Conservation (phyloP, 345 rosid genomes). For the Hibiscus tridactylites region DNA sequence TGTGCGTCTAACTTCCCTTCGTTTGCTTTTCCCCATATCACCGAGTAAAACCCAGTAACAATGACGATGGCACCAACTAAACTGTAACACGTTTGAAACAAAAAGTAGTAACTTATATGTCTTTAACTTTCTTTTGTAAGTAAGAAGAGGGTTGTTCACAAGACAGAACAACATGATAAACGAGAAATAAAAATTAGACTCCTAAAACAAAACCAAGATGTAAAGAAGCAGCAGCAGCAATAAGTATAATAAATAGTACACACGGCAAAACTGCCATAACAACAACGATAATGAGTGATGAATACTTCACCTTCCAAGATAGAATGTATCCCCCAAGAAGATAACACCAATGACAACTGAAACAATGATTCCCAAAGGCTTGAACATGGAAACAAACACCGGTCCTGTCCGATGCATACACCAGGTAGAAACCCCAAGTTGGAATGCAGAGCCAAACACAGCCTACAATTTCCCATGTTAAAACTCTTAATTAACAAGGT, state of each 20-base stretch:
- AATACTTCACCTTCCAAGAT: slow-evolving; percentile 42
- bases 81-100: slow-evolving; percentile 20
- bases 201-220: not conserved
- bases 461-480: slow-evolving; percentile 7
- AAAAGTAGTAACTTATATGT: not conserved
- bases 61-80: slow-evolving; percentile 44
- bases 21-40: slow-evolving; percentile 54
- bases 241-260: not conserved
- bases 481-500: not conserved
- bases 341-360: slow-evolving; percentile 39
- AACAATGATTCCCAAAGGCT: slow-evolving; percentile 48
- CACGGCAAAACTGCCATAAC: not conserved
- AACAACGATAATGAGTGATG: not conserved
- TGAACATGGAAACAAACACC: slow-evolving; percentile 61
- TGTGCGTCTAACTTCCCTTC: slow-evolving; percentile 23
- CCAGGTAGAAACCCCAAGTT: slow-evolving; percentile 51
- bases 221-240: not conserved
- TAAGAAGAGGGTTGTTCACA: not conserved
- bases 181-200: not conserved
- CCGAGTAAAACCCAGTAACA: slow-evolving; percentile 43
- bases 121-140: not conserved
- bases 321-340: slow-evolving; percentile 42
- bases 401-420: slow-evolving; percentile 57
- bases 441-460: slow-evolving; percentile 52
- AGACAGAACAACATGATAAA: slow-evolving; percentile 2